Evolutionary conservation across 2,329 filamentous ascomycete genomes (phyloP).

Genomic region (Penicillium aurantiogriseum): DNA sequence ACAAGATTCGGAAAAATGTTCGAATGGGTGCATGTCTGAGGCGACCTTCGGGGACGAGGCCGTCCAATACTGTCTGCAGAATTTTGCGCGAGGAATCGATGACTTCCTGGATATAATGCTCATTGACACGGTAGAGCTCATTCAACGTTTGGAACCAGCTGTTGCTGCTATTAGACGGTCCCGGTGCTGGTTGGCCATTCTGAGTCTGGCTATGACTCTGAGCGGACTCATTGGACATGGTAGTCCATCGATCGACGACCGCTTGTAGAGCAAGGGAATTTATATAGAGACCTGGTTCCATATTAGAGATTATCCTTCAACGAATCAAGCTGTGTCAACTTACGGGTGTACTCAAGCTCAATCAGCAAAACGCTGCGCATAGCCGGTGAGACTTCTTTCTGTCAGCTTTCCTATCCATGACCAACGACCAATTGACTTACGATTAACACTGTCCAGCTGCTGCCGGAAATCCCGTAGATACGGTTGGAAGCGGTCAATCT

Average conservation of each 20-base stretch:
- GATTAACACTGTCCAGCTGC: conserved; percentile 75
- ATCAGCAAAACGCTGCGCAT: conserved; percentile 79
- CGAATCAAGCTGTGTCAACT: conserved; percentile 22
- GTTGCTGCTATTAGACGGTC: conserved; percentile 29
- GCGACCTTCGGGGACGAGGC: conserved; percentile 56
- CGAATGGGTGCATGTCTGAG: conserved; percentile 63
- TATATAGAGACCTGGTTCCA: conserved; percentile 64
- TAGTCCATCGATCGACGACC: conserved; percentile 88
- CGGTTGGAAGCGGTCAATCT: conserved; percentile 78
- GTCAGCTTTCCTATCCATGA: conserved; percentile 21
- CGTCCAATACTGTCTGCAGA: conserved; percentile 59
- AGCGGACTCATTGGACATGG: conserved; percentile 53
- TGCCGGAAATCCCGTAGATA: conserved; percentile 75
- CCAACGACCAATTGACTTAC: conserved; percentile 26
- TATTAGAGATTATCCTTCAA: conserved; percentile 9
- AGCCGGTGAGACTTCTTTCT: conserved; percentile 50
- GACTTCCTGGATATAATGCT: conserved; percentile 61
- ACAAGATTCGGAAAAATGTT: conserved; percentile 64
- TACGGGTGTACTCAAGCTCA: conserved; percentile 91
- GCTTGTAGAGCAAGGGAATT: conserved; percentile 93
- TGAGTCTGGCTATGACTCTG: conserved; percentile 33
- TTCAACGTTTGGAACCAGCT: conserved; percentile 42
- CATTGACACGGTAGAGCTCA: conserved; percentile 56
- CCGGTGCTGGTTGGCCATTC: conserved; percentile 26
- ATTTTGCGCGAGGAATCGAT: conserved; percentile 62